Percentiles rank a stretch among this genome's conserved stretches.
Conservation (phyloP, 192 early-diverging fungal genomes). For the Dispira simplex region DNA sequence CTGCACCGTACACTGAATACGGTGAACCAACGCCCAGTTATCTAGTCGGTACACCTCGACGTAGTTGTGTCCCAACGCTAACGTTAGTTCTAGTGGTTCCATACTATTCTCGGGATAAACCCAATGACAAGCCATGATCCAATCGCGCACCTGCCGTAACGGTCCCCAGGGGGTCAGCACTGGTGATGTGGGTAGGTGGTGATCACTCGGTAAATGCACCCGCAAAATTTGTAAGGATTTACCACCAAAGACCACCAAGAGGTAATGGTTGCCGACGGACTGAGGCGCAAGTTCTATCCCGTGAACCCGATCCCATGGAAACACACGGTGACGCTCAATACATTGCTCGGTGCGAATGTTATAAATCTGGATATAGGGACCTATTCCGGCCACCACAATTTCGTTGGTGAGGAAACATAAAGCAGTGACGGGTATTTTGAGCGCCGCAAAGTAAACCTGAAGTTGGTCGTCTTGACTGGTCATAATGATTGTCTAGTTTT, state of each 20-base stretch:
- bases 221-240: conserved; percentile 26
- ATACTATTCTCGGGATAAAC: conserved; percentile 15
- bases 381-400: conserved; percentile 22
- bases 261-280: background rate
- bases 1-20: conserved; percentile 41
- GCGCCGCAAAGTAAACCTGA: background rate
- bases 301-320: conserved; percentile 24
- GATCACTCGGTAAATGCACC: background rate
- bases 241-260: conserved; percentile 28
- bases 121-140: conserved; percentile 70
- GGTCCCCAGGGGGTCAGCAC: conserved; percentile 17
- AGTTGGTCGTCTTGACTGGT: no score
- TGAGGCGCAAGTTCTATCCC: conserved; percentile 18
- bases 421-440: conserved; percentile 23
- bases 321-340: conserved; percentile 11
- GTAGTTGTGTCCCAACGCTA: conserved; percentile 65
- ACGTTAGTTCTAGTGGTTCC: conserved; percentile 27
- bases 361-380: conserved; percentile 22
- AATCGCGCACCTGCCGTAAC: conserved; percentile 39
- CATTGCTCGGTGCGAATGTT: conserved; percentile 11
- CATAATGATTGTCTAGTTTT: no score
- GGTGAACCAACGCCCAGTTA: conserved; percentile 14
- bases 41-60: conserved; percentile 36
- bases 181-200: background rate
- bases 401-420: conserved; percentile 21